Conservation (phyloP, 352 stramenopile species). For the Hyaloperonospora arabidopsidis region DNA sequence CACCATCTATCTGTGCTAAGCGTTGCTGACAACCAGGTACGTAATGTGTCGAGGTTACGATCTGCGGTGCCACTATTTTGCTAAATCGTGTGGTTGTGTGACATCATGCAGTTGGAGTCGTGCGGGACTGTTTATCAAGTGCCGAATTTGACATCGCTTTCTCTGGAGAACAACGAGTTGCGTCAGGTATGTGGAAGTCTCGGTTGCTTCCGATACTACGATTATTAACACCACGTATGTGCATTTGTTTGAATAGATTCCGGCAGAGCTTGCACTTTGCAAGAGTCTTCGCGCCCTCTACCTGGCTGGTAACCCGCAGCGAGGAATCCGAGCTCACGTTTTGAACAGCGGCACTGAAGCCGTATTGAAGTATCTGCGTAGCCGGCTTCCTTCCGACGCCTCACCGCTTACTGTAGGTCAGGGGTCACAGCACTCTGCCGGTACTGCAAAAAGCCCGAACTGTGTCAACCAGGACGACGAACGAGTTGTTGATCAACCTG, state of each 20-base stretch:
- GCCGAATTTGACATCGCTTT: slow-evolving; percentile 56
- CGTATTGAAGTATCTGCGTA: slow-evolving; percentile 65
- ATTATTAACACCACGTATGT: background rate
- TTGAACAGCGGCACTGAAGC: slow-evolving; percentile 63
- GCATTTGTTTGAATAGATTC: slow-evolving; percentile 40
- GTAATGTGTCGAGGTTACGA: background rate
- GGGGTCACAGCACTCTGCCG: slow-evolving; percentile 5
- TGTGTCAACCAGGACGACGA: slow-evolving; percentile 17
- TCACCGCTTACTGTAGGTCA: slow-evolving; percentile 18
- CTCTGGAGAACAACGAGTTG: slow-evolving; percentile 80
- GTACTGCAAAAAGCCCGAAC: slow-evolving; percentile 8
- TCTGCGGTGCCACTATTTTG: background rate
- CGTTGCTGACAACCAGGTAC: slow-evolving; percentile 62
- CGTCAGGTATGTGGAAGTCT: slow-evolving; percentile 35
- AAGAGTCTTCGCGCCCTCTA: slow-evolving; percentile 53
- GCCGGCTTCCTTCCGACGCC: slow-evolving; percentile 36
- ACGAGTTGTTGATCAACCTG: slow-evolving; percentile 4
- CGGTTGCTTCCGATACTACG: background rate
- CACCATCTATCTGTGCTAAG: slow-evolving; percentile 52
- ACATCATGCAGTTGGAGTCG: slow-evolving; percentile 38
- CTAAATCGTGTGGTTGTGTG: slow-evolving; percentile 7
- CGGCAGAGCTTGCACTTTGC: slow-evolving; percentile 47
- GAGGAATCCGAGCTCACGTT: slow-evolving; percentile 53
- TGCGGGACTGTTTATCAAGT: slow-evolving; percentile 55
- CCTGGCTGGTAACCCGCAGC: slow-evolving; percentile 69